Conservation (phyloP, 2,329 filamentous ascomycete species). For the Epichloe uncinata region DNA sequence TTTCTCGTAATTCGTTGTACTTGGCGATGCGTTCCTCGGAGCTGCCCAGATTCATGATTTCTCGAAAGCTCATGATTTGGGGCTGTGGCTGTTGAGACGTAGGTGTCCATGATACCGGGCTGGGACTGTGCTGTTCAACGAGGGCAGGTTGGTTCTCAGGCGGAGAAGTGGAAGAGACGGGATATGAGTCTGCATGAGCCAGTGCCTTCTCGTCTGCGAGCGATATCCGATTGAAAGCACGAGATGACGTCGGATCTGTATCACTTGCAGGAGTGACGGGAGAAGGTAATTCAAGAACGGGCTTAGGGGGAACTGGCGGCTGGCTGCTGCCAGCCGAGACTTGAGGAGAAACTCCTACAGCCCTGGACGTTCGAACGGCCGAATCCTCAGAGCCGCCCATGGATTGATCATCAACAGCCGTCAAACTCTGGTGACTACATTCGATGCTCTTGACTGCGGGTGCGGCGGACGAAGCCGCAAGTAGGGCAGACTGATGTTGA, state of each 20-base stretch:
- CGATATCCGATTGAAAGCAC: constrained; percentile 21
- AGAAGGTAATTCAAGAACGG: constrained; percentile 26
- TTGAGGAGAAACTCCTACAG: not conserved
- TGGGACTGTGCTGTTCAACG: not conserved
- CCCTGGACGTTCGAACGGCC: not conserved
- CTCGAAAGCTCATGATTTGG: constrained; percentile 48
- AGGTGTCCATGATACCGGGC: constrained; percentile 2
- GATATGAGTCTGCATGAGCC: constrained; percentile 20
- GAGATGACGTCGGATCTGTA: constrained; percentile 11
- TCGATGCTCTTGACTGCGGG: not conserved
- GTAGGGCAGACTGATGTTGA: not conserved
- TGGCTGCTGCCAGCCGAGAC: not conserved
- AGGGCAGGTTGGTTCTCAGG: constrained; percentile 26
- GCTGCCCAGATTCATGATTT: constrained; percentile 60
- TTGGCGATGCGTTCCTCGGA: constrained; percentile 56
- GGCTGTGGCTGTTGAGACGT: constrained; percentile 7
- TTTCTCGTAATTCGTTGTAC: constrained; percentile 58
- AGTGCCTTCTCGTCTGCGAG: constrained; percentile 32
- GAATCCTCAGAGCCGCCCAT: not conserved
- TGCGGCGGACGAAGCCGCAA: not conserved
- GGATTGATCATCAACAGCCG: not conserved
- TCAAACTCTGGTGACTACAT: not conserved
- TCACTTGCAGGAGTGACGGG: constrained; percentile 27
- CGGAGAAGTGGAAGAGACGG: constrained; percentile 22
- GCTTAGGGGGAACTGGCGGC: not conserved